These are phyloP conservation scores for Daedaleopsis sinensis DNA, from an alignment of 768 basidiomycete genomes.

Conservation along the genomic window DNA sequence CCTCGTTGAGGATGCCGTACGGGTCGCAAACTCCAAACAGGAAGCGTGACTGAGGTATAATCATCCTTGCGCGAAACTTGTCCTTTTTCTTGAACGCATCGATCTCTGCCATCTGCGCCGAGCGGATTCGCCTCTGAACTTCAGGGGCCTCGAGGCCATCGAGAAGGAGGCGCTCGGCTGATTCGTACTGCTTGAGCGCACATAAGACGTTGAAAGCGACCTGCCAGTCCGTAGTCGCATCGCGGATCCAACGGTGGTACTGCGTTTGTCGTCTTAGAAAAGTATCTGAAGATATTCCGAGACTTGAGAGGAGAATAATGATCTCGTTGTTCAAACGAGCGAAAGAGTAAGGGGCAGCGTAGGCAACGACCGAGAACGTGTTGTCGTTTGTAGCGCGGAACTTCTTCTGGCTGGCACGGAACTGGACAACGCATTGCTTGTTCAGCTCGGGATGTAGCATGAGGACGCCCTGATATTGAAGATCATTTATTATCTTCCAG, in stretches of 20 bases:
- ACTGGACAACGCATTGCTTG: slow-evolving; percentile 51
- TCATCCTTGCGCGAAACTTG: slow-evolving; percentile 57
- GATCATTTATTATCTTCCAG: neutral
- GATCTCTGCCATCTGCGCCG: slow-evolving; percentile 52
- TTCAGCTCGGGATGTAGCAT: slow-evolving; percentile 69
- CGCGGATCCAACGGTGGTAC: slow-evolving; percentile 62
- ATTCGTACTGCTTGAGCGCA: slow-evolving; percentile 47
- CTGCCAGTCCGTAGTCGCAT: slow-evolving; percentile 48
- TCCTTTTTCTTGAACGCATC: slow-evolving; percentile 53
- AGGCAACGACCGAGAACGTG: slow-evolving; percentile 69
- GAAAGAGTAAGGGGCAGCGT: slow-evolving; percentile 65
- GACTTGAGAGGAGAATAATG: slow-evolving; percentile 64
- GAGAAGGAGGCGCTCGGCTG: slow-evolving; percentile 57
- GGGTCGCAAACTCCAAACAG: slow-evolving; percentile 74
- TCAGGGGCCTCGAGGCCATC: slow-evolving; percentile 51
- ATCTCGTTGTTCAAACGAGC: slow-evolving; percentile 73
- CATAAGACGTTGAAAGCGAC: slow-evolving; percentile 61
- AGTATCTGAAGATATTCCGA: slow-evolving; percentile 59
- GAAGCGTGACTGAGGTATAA: slow-evolving; percentile 62
- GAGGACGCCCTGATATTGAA: slow-evolving; percentile 49
- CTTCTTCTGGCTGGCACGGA: slow-evolving; percentile 73
- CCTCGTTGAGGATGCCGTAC: slow-evolving; percentile 60
- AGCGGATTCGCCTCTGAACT: slow-evolving; percentile 45
- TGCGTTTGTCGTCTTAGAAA: slow-evolving; percentile 56
- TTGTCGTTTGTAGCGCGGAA: slow-evolving; percentile 57